phyloP scores from a whole-genome alignment of 2,329 filamentous ascomycete genomes.

The Cladophialophora yegresii region DNA sequence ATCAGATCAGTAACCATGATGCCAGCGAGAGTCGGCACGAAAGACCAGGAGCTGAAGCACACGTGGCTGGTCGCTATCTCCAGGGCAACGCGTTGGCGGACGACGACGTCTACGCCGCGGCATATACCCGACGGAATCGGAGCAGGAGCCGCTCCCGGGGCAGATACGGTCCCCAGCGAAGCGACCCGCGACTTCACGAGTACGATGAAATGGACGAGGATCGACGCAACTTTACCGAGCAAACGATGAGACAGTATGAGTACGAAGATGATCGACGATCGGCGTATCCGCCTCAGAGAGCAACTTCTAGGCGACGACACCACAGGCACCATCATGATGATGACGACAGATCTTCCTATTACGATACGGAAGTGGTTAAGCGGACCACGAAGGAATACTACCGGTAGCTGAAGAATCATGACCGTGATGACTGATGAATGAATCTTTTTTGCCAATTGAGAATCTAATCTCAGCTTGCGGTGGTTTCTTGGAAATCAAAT shows the following conservation, averaged over 20 bases:
- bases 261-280: slow-evolving; percentile 26
- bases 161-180: slow-evolving; percentile 36
- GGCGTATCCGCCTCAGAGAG: slow-evolving; percentile 24
- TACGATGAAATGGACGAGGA: slow-evolving; percentile 37
- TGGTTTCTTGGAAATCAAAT: not conserved
- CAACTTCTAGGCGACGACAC: slow-evolving; percentile 13
- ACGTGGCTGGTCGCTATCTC: slow-evolving; percentile 30
- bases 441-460: not conserved
- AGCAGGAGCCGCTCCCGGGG: slow-evolving; percentile 40
- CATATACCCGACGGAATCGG: slow-evolving; percentile 21
- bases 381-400: slow-evolving; percentile 26
- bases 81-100: slow-evolving; percentile 17
- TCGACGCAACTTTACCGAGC: slow-evolving; percentile 27
- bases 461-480: not conserved
- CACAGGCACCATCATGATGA: slow-evolving; percentile 24
- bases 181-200: slow-evolving; percentile 37
- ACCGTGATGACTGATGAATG: not conserved
- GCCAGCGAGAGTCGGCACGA: slow-evolving; percentile 33
- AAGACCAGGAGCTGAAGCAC: slow-evolving; percentile 33
- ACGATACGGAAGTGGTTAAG: slow-evolving; percentile 16
- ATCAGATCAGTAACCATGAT: slow-evolving; percentile 32
- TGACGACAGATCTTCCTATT: slow-evolving; percentile 29
- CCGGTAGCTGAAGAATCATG: slow-evolving; percentile 4
- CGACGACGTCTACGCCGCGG: slow-evolving; percentile 15
- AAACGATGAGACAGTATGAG: slow-evolving; percentile 31